A percentile compares a stretch with the other conserved stretches of the same genome.
Conservation (phyloP, 306 rosid genomes). For the Cyamopsis tetragonoloba region DNA sequence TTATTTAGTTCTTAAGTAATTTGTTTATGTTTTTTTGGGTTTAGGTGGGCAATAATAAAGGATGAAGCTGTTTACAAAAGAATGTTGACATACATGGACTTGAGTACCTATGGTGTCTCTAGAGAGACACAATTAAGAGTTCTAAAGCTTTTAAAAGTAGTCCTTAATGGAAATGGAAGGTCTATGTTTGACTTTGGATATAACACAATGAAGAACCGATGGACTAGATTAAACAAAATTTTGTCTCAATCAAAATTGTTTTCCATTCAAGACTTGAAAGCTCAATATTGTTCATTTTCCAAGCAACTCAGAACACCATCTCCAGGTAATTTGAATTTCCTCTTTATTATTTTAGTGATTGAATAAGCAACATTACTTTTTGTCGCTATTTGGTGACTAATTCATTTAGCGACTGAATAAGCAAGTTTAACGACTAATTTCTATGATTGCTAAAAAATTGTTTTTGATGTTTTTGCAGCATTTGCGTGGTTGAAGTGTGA, state of each 20-base stretch:
- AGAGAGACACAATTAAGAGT: constrained; percentile 47
- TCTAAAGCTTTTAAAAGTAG: constrained; percentile 39
- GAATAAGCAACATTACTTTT: too few species aligned
- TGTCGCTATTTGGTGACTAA: too few species aligned
- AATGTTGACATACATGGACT: constrained; percentile 26
- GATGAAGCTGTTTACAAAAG: constrained; percentile 38
- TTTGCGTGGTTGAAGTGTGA: constrained; percentile 55
- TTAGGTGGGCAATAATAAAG: constrained; percentile 56
- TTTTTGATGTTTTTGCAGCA: constrained; percentile 29
- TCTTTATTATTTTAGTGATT: too few species aligned
- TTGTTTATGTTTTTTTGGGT: not conserved
- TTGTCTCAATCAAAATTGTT: constrained; percentile 33
- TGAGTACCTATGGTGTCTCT: constrained; percentile 30
- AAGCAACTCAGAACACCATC: constrained; percentile 29
- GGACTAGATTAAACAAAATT: constrained; percentile 29
- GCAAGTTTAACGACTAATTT: too few species aligned
- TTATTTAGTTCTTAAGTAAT: too few species aligned
- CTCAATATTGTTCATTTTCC: constrained; percentile 37
- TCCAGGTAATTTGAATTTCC: constrained; percentile 49
- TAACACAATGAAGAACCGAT: constrained; percentile 29
- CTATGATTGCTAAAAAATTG: not conserved
- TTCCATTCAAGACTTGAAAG: constrained; percentile 28
- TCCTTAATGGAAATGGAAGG: constrained; percentile 15
- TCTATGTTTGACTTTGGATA: constrained; percentile 38
- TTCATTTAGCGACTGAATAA: too few species aligned